Evolutionary conservation across 352 stramenopile species (phyloP), one percentile per base, ranked within the genome.

Genomic region (Pythium grandisporangium): DNA sequence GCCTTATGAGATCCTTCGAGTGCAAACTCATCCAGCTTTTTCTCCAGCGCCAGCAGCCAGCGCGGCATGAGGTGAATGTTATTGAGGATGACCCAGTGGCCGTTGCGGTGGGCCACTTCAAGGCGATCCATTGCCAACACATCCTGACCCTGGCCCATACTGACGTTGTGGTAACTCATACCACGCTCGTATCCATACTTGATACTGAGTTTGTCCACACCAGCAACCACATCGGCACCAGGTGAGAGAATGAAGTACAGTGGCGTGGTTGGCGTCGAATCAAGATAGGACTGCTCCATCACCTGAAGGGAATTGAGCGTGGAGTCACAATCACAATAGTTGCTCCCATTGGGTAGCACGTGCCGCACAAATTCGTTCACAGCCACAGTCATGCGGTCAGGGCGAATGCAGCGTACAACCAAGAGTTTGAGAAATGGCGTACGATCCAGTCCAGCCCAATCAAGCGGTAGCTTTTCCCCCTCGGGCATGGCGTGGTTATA

Each of bases 51-150:
- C 30, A 96, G 64, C 24, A 98, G 66, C 94, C 93, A 98, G 12
- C 86, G 84, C 6, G 93, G 92, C 94, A 98, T 98, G 33, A 98
- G 63, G 52, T 98, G 95, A 38, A 98, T 96, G 58, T 98, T 98
- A 62, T 98, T 98, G 26, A 98, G 71, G 45, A 98, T 97, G 7
- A 98, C 95, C 95, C 95, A 98, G 62, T 98, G 88, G 17, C 95
- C 95, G 41, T 98, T 96, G 26, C 87, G 82, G 52, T 98, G 92
- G 10, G 90, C 95, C 16, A 92, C 85, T 48, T 98, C 89, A 8
- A 98, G 76, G 7, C 88, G 93, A 52, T 95, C 79, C 91, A 97
- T 97, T 2, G 95, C 95, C 29, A 96, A 91, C 30, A 97, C 72
- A 51, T 98, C 95, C 47, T 97, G 88, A 1, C 95, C 95, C 69